Percentiles rank a stretch among this genome's conserved stretches.
These are phyloP conservation scores for Fusarium sororula DNA, from an alignment of 2,329 filamentous ascomycete species.

Conservation along the genomic window DNA sequence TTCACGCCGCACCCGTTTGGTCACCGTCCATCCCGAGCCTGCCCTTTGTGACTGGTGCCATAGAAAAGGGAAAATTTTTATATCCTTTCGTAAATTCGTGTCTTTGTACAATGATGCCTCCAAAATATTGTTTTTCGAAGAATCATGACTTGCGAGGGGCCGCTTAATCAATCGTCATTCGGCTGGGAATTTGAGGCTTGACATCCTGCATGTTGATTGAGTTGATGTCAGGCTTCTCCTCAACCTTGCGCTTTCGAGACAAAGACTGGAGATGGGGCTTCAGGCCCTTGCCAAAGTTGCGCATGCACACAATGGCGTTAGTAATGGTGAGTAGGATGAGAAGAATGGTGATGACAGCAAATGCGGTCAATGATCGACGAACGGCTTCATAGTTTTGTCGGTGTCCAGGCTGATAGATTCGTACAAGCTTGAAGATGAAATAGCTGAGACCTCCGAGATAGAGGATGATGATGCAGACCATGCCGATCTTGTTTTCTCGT, in stretches of 20 bases:
- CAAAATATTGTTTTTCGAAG: background rate
- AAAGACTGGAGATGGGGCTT: slow-evolving; percentile 80
- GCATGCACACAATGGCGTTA: slow-evolving; percentile 86
- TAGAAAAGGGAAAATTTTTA: slow-evolving; percentile 35
- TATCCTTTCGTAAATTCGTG: slow-evolving; percentile 49
- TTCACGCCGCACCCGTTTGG: slow-evolving; percentile 39
- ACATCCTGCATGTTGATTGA: slow-evolving; percentile 66
- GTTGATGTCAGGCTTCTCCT: slow-evolving; percentile 65
- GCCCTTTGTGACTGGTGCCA: slow-evolving; percentile 44
- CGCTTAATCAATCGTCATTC: slow-evolving; percentile 69
- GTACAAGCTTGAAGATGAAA: slow-evolving; percentile 97
- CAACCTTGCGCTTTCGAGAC: slow-evolving; percentile 51
- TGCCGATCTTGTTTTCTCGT: slow-evolving; percentile 81
- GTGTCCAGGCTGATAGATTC: slow-evolving; percentile 82
- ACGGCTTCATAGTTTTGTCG: slow-evolving; percentile 76
- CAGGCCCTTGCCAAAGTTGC: slow-evolving; percentile 89
- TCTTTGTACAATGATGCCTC: slow-evolving; percentile 46
- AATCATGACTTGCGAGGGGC: slow-evolving; percentile 14
- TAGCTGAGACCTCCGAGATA: slow-evolving; percentile 92
- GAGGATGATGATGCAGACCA: slow-evolving; percentile 80
- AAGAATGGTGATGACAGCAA: slow-evolving; percentile 91
- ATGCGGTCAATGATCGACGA: slow-evolving; percentile 86
- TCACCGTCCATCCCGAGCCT: slow-evolving; percentile 42
- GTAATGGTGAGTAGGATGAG: slow-evolving; percentile 88
- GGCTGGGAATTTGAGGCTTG: slow-evolving; percentile 62